Evolutionary conservation across 768 basidiomycete species (phyloP), one percentile per base, ranked within the genome.

Genomic region (Amanita muscaria): DNA sequence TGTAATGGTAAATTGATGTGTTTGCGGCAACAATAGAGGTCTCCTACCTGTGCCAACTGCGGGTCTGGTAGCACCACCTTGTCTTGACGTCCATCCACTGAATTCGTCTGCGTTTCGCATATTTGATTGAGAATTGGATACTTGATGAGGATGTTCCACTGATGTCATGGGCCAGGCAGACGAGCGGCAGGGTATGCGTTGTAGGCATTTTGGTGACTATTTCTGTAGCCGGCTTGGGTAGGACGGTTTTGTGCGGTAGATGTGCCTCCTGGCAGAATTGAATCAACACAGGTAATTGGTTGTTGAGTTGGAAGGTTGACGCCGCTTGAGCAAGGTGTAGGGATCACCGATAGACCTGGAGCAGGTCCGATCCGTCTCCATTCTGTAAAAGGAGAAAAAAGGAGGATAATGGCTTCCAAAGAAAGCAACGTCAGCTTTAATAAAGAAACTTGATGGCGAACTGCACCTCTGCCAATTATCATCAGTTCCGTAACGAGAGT

Each of bases 391-490:
- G 47, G 66, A 65, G 5, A 34, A 2, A 37, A 56, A 48, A 31
- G 3, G 12, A 33, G 18, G 9, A 24, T 74, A 45, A 86, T 69
- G 23, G 86, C 84, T 59, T 88, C 85, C 14, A 72, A 65, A 1
- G 86, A 88, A 5, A 85, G 80, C 34, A 66, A 66, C 55, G 87
- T 88, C 10, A 47, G 34, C n/a, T 41, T 48, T 24, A 46, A 31
- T 34, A 42, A 30, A 49, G 44, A 12, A 47, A 18, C 15, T 43
- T 49, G n/a, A 44, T 19, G n/a, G n/a, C 11, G 30, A 10, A 27
- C 64, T 79, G 35, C 49, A 84, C 87, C 82, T 76, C 53, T 83
- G 84, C 88, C 88, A 90, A 53, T 89, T 89, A 90, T 72, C 14
- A 87, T 88, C 21, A 91, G 63, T 22, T 88, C 84, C 69, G 88